Base-by-base conservation (phyloP, 192 early-diverging fungal genomes). In the Coemansia sp. region DNA sequence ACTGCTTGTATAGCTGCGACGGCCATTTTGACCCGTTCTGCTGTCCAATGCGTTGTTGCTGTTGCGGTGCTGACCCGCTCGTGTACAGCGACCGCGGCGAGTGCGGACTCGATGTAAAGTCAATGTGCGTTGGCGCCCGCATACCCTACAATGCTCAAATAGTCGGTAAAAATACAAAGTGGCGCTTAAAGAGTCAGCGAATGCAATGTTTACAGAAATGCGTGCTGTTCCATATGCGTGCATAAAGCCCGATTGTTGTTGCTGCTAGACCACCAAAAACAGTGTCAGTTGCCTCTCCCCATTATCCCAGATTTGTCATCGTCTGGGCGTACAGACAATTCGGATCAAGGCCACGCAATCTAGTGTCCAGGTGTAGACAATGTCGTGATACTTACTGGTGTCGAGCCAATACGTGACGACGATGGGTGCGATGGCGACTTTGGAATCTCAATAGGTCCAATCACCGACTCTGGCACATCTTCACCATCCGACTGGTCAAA, bases 71-170 rank as follows among this genome's bases (percentile, higher is more conserved):
- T 7, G 71, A 62, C 32, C 64, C 61, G 37, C 48, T 47, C 20
- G 23, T 18, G 62, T 67, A 48, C 24, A 65, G 59, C 56, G 68
- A 66, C 26, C 65, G 78, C 43, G 73, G 57, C 43, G 71, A 68
- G 35, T 72, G 61, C 19, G 69, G 60, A 27, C 70, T 60, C n/a
- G 73, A 51, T 10, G 69, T 67, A 71, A 82, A 82, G 67, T 76
- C 65, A 52, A 82, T 82, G 61, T 82, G 79, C 20, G 74, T 59
- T 20, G 79, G 79, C 54, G 74, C 79, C 18, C 62, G 71, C 74
- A 82, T 76, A 38, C 79, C 79, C 79, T 82, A 82, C 52, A 53
- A 23, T 53, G 20, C n/a, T 47, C 43, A 13, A 47, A 47, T n/a
- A n/a, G n/a, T 47, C 14, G 43, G 14, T 13, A 13, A 47, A 6